Evolutionary conservation across 2,329 filamentous ascomycete species (phyloP).

Genomic region (Helotiales sp.): DNA sequence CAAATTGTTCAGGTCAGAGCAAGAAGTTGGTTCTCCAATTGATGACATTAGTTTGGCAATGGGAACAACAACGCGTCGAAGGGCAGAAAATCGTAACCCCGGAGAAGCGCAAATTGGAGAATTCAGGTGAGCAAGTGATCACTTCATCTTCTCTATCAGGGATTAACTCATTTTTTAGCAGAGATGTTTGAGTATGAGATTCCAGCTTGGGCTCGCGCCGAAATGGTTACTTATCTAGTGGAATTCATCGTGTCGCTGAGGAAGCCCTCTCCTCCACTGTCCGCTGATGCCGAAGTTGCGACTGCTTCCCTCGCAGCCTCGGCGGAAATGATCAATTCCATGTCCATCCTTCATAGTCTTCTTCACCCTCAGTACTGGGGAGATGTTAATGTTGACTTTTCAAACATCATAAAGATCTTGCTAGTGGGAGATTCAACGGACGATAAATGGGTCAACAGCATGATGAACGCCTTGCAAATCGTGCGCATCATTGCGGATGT

Average conservation of each 20-base stretch:
- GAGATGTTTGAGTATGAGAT: not conserved
- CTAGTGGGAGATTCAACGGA: not conserved
- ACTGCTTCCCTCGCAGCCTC: slow-evolving; percentile 49
- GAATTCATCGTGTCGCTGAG: slow-evolving; percentile 92
- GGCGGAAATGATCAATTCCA: slow-evolving; percentile 83
- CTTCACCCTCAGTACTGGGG: slow-evolving; percentile 89
- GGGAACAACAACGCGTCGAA: slow-evolving; percentile 84
- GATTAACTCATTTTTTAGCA: not conserved
- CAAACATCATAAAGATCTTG: not conserved
- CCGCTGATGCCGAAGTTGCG: not conserved
- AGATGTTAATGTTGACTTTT: slow-evolving; percentile 55
- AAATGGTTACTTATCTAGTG: slow-evolving; percentile 93
- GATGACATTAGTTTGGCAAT: slow-evolving; percentile 88
- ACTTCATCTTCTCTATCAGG: not conserved
- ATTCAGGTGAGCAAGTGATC: slow-evolving; percentile 49
- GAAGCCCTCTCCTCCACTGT: slow-evolving; percentile 74
- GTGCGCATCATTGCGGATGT: not conserved
- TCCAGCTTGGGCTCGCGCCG: slow-evolving; percentile 47
- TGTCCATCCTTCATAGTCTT: slow-evolving; percentile 81
- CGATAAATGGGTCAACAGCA: not conserved
- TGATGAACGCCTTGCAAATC: not conserved
- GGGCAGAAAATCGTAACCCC: slow-evolving; percentile 72
- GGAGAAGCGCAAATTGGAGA: slow-evolving; percentile 78
- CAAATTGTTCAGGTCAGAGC: slow-evolving; percentile 85
- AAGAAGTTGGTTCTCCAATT: slow-evolving; percentile 90